Base-by-base conservation (phyloP, 2,329 filamentous ascomycete species). In the Mollisiaceae sp. region DNA sequence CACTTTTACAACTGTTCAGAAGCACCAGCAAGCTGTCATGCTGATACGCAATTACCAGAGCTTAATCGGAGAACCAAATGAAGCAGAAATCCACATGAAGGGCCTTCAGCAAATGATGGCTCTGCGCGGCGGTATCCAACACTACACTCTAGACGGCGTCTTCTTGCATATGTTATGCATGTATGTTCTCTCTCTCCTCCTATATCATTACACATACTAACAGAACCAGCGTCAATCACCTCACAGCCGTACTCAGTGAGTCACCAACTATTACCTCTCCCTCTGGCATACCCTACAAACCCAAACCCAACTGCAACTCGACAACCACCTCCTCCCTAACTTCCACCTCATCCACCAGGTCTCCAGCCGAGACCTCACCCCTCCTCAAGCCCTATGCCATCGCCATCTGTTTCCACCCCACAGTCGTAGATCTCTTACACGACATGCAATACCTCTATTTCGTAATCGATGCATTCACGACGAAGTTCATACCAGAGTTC, bases 81-180 rank as follows among this genome's bases (percentile, higher is more conserved):
- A 71, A 60, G 67, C 64, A n/a, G 58, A 67, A 27, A 54, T 64
- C 18, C 69, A 71, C 43, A 59, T 71, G 15, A 65, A 57, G 38
- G 67, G 69, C 5, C 59, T 71, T 1, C 43, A 62, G 32, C 60
- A 67, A 24, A 64, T 71, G 64, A 63, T 71, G 4, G 36, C 45
- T 12, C 57, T 69, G 8, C 60, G 67, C 1, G 65, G 69, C 2
- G 67, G 67, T 0, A 69, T 67, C 36, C 24, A 63, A 9, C 57
- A 52, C 39, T 65, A 66, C 20, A 47, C 62, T 18, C 47, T 64
- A 3, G 62, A 63, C 22, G 66, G 69, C 50, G 55, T 67, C 11
- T 66, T 71, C 6, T 38, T 71, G 5, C 69, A 68, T n/a, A 69
- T 71, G 65, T 65, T 71, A 43, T 69, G 69, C 65, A 69, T 65